Evolutionary conservation across 352 stramenopile species (phyloP).

Genomic region (Pythium plurisporium): DNA sequence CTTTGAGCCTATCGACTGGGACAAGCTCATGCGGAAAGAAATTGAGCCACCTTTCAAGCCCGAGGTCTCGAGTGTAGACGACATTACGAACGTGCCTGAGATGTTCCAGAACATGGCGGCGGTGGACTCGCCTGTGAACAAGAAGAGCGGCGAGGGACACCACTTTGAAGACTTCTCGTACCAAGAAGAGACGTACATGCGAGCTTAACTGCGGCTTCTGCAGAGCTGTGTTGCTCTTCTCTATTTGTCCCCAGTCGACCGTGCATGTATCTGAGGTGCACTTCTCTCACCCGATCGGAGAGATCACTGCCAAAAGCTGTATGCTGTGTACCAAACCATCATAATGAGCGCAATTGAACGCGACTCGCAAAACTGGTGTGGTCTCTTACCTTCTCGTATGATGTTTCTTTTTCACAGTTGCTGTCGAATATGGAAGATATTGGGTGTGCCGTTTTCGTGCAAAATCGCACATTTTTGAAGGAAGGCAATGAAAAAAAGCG

Average conservation of each 20-base stretch:
- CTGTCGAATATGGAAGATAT: too few species aligned
- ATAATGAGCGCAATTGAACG: too few species aligned
- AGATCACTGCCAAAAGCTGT: too few species aligned
- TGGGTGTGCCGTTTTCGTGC: too few species aligned
- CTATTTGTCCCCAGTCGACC: background rate
- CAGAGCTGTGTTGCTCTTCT: background rate
- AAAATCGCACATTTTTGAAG: too few species aligned
- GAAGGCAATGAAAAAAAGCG: too few species aligned
- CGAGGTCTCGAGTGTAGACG: slow-evolving; percentile 69
- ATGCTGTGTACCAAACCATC: too few species aligned
- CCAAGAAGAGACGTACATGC: slow-evolving; percentile 71
- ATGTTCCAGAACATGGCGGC: slow-evolving; percentile 90
- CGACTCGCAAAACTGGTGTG: too few species aligned
- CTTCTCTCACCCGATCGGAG: too few species aligned
- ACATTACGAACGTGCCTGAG: slow-evolving; percentile 86
- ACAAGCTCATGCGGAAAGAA: slow-evolving; percentile 81
- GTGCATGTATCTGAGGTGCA: background rate
- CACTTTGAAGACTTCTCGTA: slow-evolving; percentile 91
- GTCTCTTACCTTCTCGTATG: too few species aligned
- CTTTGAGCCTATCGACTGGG: slow-evolving; percentile 83
- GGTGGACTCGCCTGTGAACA: slow-evolving; percentile 84
- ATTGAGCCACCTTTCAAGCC: slow-evolving; percentile 79
- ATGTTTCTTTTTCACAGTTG: too few species aligned
- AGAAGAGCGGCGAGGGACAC: slow-evolving; percentile 77
- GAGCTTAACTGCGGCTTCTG: background rate